Evolutionary conservation across 305 asterid species (phyloP), one percentile per base, ranked within the genome.

Genomic region (Fraxinus baroniana): DNA sequence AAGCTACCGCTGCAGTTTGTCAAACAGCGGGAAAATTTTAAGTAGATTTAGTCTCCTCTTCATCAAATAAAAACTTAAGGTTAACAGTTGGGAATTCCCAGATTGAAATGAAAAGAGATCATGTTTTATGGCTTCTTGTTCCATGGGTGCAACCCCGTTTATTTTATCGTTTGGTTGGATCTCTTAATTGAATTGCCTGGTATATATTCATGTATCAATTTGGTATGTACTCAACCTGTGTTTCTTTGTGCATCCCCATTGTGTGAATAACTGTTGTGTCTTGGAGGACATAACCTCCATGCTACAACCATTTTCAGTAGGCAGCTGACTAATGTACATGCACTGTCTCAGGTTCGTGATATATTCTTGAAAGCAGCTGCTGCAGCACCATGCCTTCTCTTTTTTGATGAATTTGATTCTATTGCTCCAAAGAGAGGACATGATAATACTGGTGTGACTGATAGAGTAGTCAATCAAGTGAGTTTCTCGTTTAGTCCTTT

Each of bases 371-470:
- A 94, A 89, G 98, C 99, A 64, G 93, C 98, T 15, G 93, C 98
- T 75, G 99, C 99, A 44, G 98, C 99, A 71, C 98, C 98, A 30
- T 96, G 98, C 86, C 87, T 96, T 78, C 92, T 96, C 60, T 96
- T 96, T 87, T 96, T 96, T 86, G 98, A 94, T 87, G 98, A 96
- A 86, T 96, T 96, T 86, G 99, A 96, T 89, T 96, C 99, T 41
- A 96, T 94, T 33, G 98, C 99, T 5, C 98, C 99, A 66, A 94
- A 96, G 89, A 90, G 99, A 84, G 98, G 98, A 78, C 99, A 94
- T 76, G 99, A 92, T 87, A 94, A 94, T 85, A 96, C 99, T 62
- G 99, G 99, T 35, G 99, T 96, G 79, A 96, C 99, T 64, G 99
- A 96, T 84, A 88, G 99, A 89, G 98, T 96, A 71, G 98, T 96